A percentile compares a stretch with the other conserved stretches of the same genome.
phyloP scores from a whole-genome alignment of 768 basidiomycete genomes.

The Suillus variegatus region DNA sequence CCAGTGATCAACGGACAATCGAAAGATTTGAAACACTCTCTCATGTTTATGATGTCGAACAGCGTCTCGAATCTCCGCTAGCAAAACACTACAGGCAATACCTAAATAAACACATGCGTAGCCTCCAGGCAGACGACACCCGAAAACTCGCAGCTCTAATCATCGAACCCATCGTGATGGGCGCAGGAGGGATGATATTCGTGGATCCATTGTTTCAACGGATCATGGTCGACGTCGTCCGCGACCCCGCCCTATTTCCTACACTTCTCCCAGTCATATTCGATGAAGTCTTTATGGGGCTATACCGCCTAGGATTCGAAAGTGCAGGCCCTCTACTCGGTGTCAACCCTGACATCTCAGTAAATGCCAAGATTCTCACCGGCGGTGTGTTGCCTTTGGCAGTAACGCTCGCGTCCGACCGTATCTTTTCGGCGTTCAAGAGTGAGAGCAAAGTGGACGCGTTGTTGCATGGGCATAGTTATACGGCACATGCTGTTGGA shows the following conservation, averaged over 20 bases:
- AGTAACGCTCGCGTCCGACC: slow-evolving; percentile 78
- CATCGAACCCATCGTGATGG: slow-evolving; percentile 90
- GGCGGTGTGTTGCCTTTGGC: slow-evolving; percentile 90
- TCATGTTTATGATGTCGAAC: slow-evolving; percentile 69
- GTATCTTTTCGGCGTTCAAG: slow-evolving; percentile 79
- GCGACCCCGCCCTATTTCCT: slow-evolving; percentile 42
- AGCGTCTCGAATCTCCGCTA: slow-evolving; percentile 59
- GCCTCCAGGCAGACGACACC: slow-evolving; percentile 48
- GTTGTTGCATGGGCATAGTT: slow-evolving; percentile 92
- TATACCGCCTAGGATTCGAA: slow-evolving; percentile 82
- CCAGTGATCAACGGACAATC: slow-evolving; percentile 12
- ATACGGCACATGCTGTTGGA: slow-evolving; percentile 92
- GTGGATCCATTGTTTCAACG: slow-evolving; percentile 97
- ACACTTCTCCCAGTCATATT: slow-evolving; percentile 85
- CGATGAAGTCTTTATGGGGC: slow-evolving; percentile 94
- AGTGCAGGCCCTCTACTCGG: slow-evolving; percentile 68
- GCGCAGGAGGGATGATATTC: slow-evolving; percentile 96
- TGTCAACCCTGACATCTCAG: slow-evolving; percentile 81
- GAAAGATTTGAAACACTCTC: slow-evolving; percentile 43
- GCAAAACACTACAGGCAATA: slow-evolving; percentile 63
- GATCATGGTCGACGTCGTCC: slow-evolving; percentile 78
- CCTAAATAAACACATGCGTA: slow-evolving; percentile 40
- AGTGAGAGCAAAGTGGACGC: slow-evolving; percentile 80
- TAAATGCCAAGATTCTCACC: slow-evolving; percentile 91
- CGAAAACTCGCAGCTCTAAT: slow-evolving; percentile 72